Percentiles rank a stretch among this genome's conserved stretches.
Evolutionary conservation across 2,329 filamentous ascomycete species (phyloP).

Genomic region (Endothia cerciana): DNA sequence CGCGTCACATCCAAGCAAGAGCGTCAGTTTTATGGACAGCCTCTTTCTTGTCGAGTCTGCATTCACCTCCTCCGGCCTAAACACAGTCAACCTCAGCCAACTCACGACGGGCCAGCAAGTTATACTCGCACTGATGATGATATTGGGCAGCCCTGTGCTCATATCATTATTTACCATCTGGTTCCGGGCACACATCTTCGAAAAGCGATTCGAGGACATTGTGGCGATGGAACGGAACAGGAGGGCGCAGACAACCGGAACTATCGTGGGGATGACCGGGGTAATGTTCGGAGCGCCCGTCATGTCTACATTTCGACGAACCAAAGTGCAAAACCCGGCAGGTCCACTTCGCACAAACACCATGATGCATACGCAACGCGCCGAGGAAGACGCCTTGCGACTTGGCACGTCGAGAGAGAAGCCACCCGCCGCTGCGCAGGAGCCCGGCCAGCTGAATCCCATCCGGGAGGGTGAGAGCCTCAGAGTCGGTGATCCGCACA

Average conservation of each 20-base stretch:
- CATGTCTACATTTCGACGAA: slow-evolving; percentile 26
- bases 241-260: slow-evolving; percentile 33
- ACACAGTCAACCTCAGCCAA: slow-evolving; percentile 62
- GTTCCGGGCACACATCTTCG: slow-evolving; percentile 64
- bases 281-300: slow-evolving; percentile 34
- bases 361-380: slow-evolving; percentile 19
- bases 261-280: slow-evolving; percentile 31
- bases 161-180: slow-evolving; percentile 67
- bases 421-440: not conserved
- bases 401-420: not conserved
- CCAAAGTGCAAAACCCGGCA: not conserved
- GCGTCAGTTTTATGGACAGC: slow-evolving; percentile 64
- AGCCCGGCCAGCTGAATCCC: slow-evolving; percentile 22
- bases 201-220: slow-evolving; percentile 60
- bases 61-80: slow-evolving; percentile 69
- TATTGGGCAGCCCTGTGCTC: slow-evolving; percentile 66
- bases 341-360: slow-evolving; percentile 5
- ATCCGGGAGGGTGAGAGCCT: slow-evolving; percentile 23
- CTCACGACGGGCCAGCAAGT: slow-evolving; percentile 70
- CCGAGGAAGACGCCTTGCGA: slow-evolving; percentile 23
- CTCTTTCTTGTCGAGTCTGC: slow-evolving; percentile 67
- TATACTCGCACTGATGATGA: slow-evolving; percentile 64
- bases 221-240: slow-evolving; percentile 47
- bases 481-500: slow-evolving; percentile 4
- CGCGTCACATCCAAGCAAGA: slow-evolving; percentile 52